Evolutionary conservation across 2,329 filamentous ascomycete genomes (phyloP).

Genomic region (Orbilia javanica): DNA sequence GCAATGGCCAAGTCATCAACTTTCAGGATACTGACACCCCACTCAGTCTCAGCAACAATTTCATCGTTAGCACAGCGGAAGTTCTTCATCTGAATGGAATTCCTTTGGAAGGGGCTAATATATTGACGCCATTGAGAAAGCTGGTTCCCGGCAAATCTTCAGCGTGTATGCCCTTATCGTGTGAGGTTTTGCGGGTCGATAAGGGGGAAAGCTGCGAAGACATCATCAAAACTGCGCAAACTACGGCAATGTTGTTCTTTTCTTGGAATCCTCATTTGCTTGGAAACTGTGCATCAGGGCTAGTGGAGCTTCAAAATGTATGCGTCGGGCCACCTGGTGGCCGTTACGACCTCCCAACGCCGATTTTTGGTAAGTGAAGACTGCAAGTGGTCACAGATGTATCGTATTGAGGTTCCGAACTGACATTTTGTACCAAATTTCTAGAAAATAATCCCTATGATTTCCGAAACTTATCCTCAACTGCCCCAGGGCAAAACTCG

Average conservation of each 20-base stretch:
- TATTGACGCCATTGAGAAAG: neutral
- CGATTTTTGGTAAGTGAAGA: conserved; percentile 10
- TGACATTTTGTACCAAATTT: neutral
- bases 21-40: conserved; percentile 23
- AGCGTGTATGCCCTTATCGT: neutral
- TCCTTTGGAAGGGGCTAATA: neutral
- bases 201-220: conserved; percentile 8
- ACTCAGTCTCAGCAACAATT: conserved; percentile 21
- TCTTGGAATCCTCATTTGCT: conserved; percentile 37
- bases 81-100: conserved; percentile 6
- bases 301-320: conserved; percentile 19
- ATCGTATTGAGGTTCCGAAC: neutral
- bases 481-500: neutral
- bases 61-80: conserved; percentile 27
- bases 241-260: conserved; percentile 19
- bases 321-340: conserved; percentile 31
- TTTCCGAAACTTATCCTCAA: neutral
- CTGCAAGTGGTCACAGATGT: neutral
- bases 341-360: conserved; percentile 19
- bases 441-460: neutral
- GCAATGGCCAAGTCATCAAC: neutral
- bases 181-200: conserved; percentile 5
- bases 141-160: neutral
- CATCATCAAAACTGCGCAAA: conserved; percentile 10
- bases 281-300: conserved; percentile 27